Percentiles rank a stretch among this genome's conserved stretches.
Evolutionary conservation across 495 filamentous ascomycete species (phyloP).

Genomic region (Lindgomyces ingoldianus): DNA sequence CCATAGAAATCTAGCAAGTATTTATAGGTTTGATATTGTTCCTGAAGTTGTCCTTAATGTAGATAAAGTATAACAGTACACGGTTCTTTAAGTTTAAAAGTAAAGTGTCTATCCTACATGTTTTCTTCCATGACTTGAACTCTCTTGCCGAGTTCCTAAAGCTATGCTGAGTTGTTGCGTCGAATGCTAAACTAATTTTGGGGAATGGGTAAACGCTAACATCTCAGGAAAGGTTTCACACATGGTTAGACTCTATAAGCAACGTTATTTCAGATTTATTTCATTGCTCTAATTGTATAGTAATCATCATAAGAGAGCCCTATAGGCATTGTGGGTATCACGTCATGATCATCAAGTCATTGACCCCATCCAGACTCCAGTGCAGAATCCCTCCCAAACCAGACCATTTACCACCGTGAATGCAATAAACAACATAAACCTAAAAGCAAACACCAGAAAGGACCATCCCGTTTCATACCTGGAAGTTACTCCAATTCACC

Average conservation of each 20-base stretch:
- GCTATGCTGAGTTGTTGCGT: background rate
- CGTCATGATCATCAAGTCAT: background rate
- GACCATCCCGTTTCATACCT: background rate
- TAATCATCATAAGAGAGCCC: too few species aligned
- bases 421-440: background rate
- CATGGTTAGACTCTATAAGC: background rate
- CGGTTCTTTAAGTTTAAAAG: too few species aligned
- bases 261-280: too few species aligned
- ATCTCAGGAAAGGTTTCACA: background rate
- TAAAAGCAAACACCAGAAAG: background rate
- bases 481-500: conserved; percentile 1
- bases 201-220: background rate
- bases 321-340: too few species aligned
- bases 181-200: background rate
- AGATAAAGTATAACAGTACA: too few species aligned
- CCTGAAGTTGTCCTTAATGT: too few species aligned
- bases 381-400: background rate
- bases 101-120: too few species aligned
- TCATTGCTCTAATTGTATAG: too few species aligned
- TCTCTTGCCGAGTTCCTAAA: background rate
- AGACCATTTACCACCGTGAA: background rate
- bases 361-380: background rate
- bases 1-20: too few species aligned
- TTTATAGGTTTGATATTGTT: too few species aligned
- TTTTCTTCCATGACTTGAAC: too few species aligned